Conservation (phyloP, 1,284 basidiomycete genomes). For the Tetrapyrgos nigripes region DNA sequence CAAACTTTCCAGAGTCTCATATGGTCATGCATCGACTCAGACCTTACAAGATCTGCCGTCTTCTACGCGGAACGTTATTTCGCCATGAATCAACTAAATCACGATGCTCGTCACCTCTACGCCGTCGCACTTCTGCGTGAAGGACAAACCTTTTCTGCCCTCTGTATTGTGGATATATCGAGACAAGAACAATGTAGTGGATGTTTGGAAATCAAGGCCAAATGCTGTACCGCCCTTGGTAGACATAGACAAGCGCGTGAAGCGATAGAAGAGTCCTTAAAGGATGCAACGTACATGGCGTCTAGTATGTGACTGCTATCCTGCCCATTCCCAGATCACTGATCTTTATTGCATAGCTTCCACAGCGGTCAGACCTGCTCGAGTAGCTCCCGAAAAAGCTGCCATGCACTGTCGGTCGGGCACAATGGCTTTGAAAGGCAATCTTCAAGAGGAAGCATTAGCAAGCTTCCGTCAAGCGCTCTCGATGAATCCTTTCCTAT, state of each 20-base stretch:
- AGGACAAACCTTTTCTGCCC: slow-evolving; percentile 79
- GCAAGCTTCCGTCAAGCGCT: slow-evolving; percentile 79
- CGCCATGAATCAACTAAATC: slow-evolving; percentile 68
- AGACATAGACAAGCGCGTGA: slow-evolving; percentile 76
- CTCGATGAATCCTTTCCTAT: slow-evolving; percentile 79
- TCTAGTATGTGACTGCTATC: slow-evolving; percentile 46
- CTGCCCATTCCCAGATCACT: slow-evolving; percentile 24
- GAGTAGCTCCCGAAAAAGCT: slow-evolving; percentile 68
- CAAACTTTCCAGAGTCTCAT: slow-evolving; percentile 73
- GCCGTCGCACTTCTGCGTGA: slow-evolving; percentile 78
- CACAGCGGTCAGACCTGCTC: slow-evolving; percentile 53
- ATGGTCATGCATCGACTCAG: slow-evolving; percentile 81
- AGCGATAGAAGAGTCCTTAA: slow-evolving; percentile 67
- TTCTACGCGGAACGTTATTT: slow-evolving; percentile 86
- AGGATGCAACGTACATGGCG: slow-evolving; percentile 54
- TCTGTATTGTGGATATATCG: slow-evolving; percentile 70
- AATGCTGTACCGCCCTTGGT: slow-evolving; percentile 76
- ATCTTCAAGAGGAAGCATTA: slow-evolving; percentile 74
- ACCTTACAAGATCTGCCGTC: slow-evolving; percentile 75
- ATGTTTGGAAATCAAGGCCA: slow-evolving; percentile 81
- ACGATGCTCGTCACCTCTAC: slow-evolving; percentile 87
- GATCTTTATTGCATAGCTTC: slow-evolving; percentile 46
- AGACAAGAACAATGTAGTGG: slow-evolving; percentile 68
- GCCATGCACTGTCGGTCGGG: slow-evolving; percentile 75
- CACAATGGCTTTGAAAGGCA: slow-evolving; percentile 74